Evolutionary conservation across 441 rosid species (phyloP).

Genomic region (Populus hybrid): DNA sequence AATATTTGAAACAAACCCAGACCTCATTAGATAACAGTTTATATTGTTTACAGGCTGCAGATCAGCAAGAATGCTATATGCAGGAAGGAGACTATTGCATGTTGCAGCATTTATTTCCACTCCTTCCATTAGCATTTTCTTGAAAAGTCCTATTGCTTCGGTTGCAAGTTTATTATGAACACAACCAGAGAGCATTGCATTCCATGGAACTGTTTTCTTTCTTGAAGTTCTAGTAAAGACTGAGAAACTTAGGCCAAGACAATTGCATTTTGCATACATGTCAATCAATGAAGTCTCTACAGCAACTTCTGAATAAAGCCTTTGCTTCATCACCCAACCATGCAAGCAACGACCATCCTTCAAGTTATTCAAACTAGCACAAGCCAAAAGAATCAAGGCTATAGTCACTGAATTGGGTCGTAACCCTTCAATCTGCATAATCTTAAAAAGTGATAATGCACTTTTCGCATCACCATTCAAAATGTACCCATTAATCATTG

Average conservation of each 20-base stretch:
- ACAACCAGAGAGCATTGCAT: conserved; percentile 75
- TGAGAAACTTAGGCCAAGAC: conserved; percentile 54
- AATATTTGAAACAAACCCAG: conserved; percentile 55
- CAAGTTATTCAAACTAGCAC: conserved; percentile 51
- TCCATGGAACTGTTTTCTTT: conserved; percentile 66
- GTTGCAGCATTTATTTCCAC: conserved; percentile 57
- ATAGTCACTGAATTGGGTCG: conserved; percentile 66
- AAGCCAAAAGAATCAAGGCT: conserved; percentile 70
- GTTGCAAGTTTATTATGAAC: conserved; percentile 56
- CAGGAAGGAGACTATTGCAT: conserved; percentile 65
- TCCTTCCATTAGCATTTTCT: conserved; percentile 44
- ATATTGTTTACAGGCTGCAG: conserved; percentile 51
- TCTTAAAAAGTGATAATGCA: conserved; percentile 47
- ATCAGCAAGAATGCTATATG: conserved; percentile 61
- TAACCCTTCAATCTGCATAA: conserved; percentile 56
- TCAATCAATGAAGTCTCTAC: conserved; percentile 80
- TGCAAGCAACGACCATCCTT: conserved; percentile 67
- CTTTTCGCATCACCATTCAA: conserved; percentile 49
- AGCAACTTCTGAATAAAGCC: conserved; percentile 43
- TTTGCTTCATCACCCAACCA: conserved; percentile 50
- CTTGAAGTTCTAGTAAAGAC: conserved; percentile 41
- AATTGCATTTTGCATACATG: conserved; percentile 79
- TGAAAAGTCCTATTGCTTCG: conserved; percentile 66
- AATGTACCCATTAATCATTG: conserved; percentile 74
- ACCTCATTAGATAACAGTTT: conserved; percentile 53